Evolutionary conservation across 257 asterid genomes (phyloP), one percentile per base, ranked within the genome.

Genomic region (Solanum dulcamara): DNA sequence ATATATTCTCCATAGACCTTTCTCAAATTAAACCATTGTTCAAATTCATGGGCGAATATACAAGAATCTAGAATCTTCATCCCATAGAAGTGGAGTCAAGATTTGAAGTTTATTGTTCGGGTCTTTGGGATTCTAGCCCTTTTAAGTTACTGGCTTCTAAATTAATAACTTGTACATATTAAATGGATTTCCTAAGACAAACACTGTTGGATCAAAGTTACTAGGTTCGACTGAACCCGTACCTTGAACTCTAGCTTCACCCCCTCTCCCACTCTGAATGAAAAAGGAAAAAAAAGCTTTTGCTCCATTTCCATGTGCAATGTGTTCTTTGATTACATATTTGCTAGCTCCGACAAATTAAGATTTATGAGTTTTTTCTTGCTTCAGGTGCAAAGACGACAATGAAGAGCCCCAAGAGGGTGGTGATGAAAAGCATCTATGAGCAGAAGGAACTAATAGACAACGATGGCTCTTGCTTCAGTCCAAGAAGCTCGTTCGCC

Each of bases 391-490:
- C 90, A 64, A 93, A 91, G 84, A 72, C 89, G 28, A 42, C 87
- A 30, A 88, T 94, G 91, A 92, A 87, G 90, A 89, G 90, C 90
- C 95, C 98, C 8, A 88, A 84, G 83, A 90, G 91, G 83, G 81
- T 89, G 74, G 87, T 86, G 35, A 88, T 88, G 86, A 89, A 85
- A 81, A 84, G 87, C 37, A 85, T 84, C 86, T 85, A 83, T 28
- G 93, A 90, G 26, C 90, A 89, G 22, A 90, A 90, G 93, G 93
- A 93, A 83, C 53, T 79, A 10, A 50, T 51, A 30, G 93, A 89
- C 84, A 88, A 87, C 50, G 90, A 91, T 44, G 87, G 91, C 72
- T 87, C 87, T 81, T 88, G 84, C 86, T 89, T 89, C 87, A 90
- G 90, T 51, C 91, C 94, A 18, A 94, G 83, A 86, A 91, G 88